Conservation (phyloP, 768 basidiomycete species). For the Tulasnella sp. region DNA sequence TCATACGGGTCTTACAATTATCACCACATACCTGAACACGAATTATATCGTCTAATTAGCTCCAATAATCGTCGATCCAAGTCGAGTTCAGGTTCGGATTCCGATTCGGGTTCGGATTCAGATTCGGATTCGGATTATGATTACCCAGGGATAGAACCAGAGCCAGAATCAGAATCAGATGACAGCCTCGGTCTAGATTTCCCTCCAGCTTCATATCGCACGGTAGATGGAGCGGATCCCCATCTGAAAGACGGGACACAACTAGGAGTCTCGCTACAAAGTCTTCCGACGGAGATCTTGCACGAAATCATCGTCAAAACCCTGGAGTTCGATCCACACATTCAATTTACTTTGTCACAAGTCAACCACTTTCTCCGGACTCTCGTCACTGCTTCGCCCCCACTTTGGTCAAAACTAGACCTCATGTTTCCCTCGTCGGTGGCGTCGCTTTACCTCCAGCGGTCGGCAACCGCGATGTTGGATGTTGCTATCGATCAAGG, state of each 20-base stretch:
- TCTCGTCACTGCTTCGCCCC: background rate
- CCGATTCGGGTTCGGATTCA: too few relatives aligned
- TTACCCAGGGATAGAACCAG: too few relatives aligned
- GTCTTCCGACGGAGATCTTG: background rate
- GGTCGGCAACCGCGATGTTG: background rate
- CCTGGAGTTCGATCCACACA: background rate
- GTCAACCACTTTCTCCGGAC: background rate
- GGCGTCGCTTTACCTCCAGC: background rate
- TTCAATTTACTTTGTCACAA: background rate
- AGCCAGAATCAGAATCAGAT: too few relatives aligned
- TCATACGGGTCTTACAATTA: background rate
- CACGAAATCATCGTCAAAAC: background rate
- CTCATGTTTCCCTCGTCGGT: background rate
- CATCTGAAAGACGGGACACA: background rate
- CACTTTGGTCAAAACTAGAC: background rate
- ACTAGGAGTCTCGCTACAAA: background rate
- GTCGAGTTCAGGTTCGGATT: too few relatives aligned
- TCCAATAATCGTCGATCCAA: too few relatives aligned
- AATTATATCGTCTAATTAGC: too few relatives aligned
- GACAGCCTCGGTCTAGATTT: too few relatives aligned
- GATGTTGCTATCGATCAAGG: background rate
- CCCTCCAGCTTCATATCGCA: too few relatives aligned
- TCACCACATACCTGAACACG: background rate
- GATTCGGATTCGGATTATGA: too few relatives aligned
- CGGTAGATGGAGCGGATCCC: background rate